Conservation (phyloP, 257 asterid genomes). For the Nicotiana otophora region DNA sequence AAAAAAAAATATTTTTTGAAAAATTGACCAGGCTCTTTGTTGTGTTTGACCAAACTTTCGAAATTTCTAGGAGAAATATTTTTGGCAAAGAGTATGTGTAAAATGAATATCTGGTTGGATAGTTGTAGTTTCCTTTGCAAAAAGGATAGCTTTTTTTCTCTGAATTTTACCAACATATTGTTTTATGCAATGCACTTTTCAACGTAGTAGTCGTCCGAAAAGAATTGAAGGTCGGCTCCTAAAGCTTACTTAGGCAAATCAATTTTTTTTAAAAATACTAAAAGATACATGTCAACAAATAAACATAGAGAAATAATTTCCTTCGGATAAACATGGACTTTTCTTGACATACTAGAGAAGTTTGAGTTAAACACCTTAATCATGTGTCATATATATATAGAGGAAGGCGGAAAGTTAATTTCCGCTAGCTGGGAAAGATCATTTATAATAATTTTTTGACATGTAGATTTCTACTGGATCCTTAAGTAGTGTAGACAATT, state of each 20-base stretch:
- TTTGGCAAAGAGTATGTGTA: background rate
- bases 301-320: background rate
- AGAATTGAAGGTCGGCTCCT: background rate
- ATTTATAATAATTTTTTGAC: background rate
- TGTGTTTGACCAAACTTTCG: background rate
- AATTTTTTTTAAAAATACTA: background rate
- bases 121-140: background rate
- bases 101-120: background rate
- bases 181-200: background rate
- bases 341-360: background rate
- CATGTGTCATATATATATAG: background rate
- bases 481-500: background rate
- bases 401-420: background rate
- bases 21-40: too few species aligned
- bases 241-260: background rate
- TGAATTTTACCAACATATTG: background rate
- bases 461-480: background rate
- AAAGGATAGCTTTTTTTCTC: background rate
- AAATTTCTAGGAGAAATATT: background rate
- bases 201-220: background rate
- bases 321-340: background rate
- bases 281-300: background rate
- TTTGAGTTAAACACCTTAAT: background rate
- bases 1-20: too few species aligned
- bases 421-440: background rate